These are phyloP conservation scores for Trichophyton benhamiae DNA, from an alignment of 2,329 filamentous ascomycete genomes.

Conservation along the genomic window DNA sequence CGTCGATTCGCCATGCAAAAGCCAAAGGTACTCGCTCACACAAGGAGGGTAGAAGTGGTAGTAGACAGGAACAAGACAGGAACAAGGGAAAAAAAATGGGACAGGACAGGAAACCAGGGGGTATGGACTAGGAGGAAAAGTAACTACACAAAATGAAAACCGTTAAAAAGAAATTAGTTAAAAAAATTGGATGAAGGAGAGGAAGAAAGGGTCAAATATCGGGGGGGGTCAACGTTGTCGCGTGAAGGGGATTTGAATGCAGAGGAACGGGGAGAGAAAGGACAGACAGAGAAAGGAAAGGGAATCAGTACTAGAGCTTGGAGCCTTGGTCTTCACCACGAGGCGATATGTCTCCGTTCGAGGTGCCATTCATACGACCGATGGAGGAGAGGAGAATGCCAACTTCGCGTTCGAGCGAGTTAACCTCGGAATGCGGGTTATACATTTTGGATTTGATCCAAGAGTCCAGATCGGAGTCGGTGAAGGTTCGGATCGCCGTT, in stretches of 20 bases:
- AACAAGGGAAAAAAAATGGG: no score
- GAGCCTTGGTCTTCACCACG: conserved; percentile 4
- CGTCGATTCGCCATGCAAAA: conserved; percentile 1
- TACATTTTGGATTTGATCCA: conserved; percentile 41
- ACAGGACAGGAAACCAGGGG: not conserved
- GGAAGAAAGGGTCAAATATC: not conserved
- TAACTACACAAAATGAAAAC: not conserved
- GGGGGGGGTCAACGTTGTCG: not conserved
- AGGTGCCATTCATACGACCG: conserved; percentile 13
- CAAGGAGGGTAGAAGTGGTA: not conserved
- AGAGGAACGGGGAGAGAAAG: not conserved
- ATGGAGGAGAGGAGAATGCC: conserved; percentile 29
- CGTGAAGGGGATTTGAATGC: not conserved
- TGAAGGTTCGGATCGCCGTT: conserved; percentile 32
- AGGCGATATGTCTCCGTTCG: conserved; percentile 6
- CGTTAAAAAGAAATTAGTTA: not conserved
- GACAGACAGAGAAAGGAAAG: not conserved
- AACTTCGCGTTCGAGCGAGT: conserved; percentile 36
- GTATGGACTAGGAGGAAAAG: conserved; percentile 6
- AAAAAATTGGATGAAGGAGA: conserved; percentile 1
- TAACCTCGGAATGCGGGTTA: conserved; percentile 37
- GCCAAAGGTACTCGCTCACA: conserved; percentile 1
- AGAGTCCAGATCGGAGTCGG: conserved; percentile 32
- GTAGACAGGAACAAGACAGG: not conserved
- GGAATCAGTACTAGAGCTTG: conserved; percentile 7